phyloP scores from a whole-genome alignment of 2,329 filamentous ascomycete genomes.

The Atkinsonella hypoxylon region DNA sequence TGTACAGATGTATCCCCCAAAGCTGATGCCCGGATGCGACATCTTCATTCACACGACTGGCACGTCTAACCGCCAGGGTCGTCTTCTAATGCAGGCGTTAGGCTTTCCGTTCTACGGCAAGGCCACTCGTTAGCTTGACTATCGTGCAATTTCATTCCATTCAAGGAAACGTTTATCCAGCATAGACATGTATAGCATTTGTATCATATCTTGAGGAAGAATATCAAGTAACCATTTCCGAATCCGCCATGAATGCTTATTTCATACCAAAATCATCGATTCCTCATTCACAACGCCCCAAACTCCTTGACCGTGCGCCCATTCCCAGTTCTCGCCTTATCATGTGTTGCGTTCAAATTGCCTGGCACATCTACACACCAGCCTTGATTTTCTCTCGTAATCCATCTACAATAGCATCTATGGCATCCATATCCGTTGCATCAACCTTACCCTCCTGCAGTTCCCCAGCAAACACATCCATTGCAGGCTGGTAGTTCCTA shows the following conservation, averaged over 20 bases:
- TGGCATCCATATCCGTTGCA: slow-evolving; percentile 74
- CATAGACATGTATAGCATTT: slow-evolving; percentile 20
- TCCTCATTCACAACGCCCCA: slow-evolving; percentile 12
- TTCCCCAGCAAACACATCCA: slow-evolving; percentile 55
- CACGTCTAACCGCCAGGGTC: slow-evolving; percentile 72
- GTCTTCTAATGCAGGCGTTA: slow-evolving; percentile 47
- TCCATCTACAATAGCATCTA: slow-evolving; percentile 61
- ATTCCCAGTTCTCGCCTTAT: too few species aligned
- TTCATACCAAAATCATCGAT: too few species aligned
- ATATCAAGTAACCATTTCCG: not conserved
- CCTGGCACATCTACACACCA: slow-evolving; percentile 4
- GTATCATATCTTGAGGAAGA: slow-evolving; percentile 16
- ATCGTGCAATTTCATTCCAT: not conserved
- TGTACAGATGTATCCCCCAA: slow-evolving; percentile 44
- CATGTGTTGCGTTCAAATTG: too few species aligned
- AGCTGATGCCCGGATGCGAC: slow-evolving; percentile 76
- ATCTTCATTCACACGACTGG: slow-evolving; percentile 77
- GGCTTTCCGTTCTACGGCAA: slow-evolving; percentile 68
- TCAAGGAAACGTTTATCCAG: not conserved
- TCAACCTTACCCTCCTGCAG: slow-evolving; percentile 54
- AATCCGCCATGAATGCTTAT: too few species aligned
- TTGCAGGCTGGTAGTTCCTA: slow-evolving; percentile 79
- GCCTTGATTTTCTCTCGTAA: slow-evolving; percentile 43
- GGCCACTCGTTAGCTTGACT: slow-evolving; percentile 27
- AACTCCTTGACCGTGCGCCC: slow-evolving; percentile 24